Base-by-base conservation (phyloP, 768 basidiomycete species). In the Hygrophorus pudorinus region DNA sequence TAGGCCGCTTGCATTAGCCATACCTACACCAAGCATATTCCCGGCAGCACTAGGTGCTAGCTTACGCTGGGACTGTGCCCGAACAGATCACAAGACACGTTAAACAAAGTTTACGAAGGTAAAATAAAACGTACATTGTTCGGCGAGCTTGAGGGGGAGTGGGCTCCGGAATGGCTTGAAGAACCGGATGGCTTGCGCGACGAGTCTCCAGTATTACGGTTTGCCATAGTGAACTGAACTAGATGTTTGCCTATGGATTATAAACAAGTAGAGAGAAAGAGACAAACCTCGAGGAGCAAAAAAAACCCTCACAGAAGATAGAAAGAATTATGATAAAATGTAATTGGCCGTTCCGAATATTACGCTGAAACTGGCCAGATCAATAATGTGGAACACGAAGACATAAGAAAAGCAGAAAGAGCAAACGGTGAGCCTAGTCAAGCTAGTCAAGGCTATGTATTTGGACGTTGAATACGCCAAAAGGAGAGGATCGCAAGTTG, bases 101-200 rank as follows among this genome's bases (percentile, higher is more conserved):
- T n/a, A 34, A 46, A 36, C n/a, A 40, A 46, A 38, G 41, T 37
- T 33, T 24, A 18, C 14, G 31, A 28, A 55, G 35, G 43, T 41
- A 49, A 27, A 31, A 42, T 28, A 16, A 4, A 13, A 63, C 70
- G 48, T 57, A 84, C 82, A 58, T 73, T 72, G 53, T 65, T 67
- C 14, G 81, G 78, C 17, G 81, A 78, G 38, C 65, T 64, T 31
- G 76, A 64, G 0, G 83, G 81, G 2, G 83, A 83, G 53, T 73
- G 80, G 24, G 71, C 67, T 37, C 68, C 66, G 38, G 81, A 81
- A 47, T 73, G 78, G 13, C 73, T 72, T n/a, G 81, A 79, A 20
- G 82, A 80, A 44, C 73, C 75, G 28, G 83, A 82, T 33, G 79
- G 77, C 55, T 83, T 82, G 55, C 79, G 75, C 17, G 79, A 71